Conservation (phyloP, 306 rosid genomes). For the Corylus avellana region DNA sequence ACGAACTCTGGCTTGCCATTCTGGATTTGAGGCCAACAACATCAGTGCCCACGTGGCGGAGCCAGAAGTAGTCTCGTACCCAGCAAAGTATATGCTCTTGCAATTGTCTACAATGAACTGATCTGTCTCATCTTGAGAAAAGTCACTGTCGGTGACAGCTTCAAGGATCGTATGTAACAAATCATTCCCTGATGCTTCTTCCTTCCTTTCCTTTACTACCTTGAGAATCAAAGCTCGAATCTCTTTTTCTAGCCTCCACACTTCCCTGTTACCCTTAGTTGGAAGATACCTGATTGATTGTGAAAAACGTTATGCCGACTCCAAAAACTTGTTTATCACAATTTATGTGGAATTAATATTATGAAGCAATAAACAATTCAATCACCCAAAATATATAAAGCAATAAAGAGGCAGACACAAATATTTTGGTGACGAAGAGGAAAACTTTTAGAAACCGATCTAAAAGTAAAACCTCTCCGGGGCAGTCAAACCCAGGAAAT, state of each 20-base stretch:
- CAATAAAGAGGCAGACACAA: too few species aligned
- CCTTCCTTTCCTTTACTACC: conserved; percentile 31
- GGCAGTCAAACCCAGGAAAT: too few species aligned
- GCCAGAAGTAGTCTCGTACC: conserved; percentile 46
- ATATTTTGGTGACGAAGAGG: too few species aligned
- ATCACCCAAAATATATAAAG: too few species aligned
- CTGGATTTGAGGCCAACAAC: conserved; percentile 48
- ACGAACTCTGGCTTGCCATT: conserved; percentile 46
- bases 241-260: conserved; percentile 50
- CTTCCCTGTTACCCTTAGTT: conserved; percentile 47
- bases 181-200: conserved; percentile 18
- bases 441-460: too few species aligned
- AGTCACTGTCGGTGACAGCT: conserved; percentile 25
- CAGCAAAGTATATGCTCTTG: conserved; percentile 41
- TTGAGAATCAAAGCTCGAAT: conserved; percentile 32
- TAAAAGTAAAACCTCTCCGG: too few species aligned
- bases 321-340: too few species aligned
- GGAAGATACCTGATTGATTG: conserved; percentile 26
- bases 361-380: too few species aligned
- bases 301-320: too few species aligned
- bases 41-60: conserved; percentile 44
- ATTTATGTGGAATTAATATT: too few species aligned
- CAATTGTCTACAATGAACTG: conserved; percentile 39
- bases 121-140: conserved; percentile 5
- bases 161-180: conserved; percentile 40